Evolutionary conservation across 306 rosid genomes (phyloP).

Genomic region (Prunus mira): DNA sequence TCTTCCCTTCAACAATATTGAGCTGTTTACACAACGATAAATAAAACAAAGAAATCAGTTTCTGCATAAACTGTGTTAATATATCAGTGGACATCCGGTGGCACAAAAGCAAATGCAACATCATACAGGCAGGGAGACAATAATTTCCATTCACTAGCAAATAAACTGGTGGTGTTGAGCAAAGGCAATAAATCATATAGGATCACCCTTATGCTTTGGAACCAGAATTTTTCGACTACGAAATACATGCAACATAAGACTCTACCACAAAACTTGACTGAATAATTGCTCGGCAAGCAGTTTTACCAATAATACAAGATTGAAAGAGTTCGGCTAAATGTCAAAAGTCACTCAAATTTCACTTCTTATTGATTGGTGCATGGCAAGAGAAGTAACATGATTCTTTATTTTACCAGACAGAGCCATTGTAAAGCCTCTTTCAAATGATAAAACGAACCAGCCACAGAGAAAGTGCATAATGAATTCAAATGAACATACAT

Average conservation of each 20-base stretch:
- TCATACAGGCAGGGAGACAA: neutral
- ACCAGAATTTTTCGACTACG: neutral
- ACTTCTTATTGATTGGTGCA: no score
- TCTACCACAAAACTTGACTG: neutral
- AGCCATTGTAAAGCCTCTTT: no score
- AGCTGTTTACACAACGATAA: slow-evolving; percentile 42
- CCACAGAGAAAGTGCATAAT: neutral
- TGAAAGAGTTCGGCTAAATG: neutral
- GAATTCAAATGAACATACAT: neutral
- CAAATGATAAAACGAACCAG: no score
- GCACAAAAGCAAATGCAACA: no score
- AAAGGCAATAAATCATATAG: neutral
- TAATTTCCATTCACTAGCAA: neutral
- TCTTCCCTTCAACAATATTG: slow-evolving; percentile 92
- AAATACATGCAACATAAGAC: neutral
- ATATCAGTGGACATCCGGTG: no score
- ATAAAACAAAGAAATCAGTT: slow-evolving; percentile 9
- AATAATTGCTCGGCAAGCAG: no score
- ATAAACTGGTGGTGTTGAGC: neutral
- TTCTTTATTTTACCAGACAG: no score
- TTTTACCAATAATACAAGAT: neutral
- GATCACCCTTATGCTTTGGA: neutral
- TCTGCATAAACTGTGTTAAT: neutral
- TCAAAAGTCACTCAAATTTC: no score
- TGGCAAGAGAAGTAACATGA: no score